These are phyloP conservation scores for Carpinus viminea DNA, from an alignment of 306 rosid genomes.

Conservation along the genomic window DNA sequence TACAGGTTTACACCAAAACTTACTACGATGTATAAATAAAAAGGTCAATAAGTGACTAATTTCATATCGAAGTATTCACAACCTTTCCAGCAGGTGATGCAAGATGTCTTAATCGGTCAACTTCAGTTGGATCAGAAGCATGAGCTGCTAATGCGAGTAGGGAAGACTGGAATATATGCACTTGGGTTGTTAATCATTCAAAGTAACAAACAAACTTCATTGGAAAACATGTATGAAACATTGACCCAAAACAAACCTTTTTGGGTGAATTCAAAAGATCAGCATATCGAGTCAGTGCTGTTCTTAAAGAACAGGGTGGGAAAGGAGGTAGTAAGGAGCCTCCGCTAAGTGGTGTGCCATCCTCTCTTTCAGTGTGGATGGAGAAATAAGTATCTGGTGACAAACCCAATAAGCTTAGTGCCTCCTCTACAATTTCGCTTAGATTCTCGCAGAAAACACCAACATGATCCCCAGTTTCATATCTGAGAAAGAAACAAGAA, in stretches of 20 bases:
- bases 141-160: conserved; percentile 88
- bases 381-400: conserved; percentile 85
- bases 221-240: conserved; percentile 1
- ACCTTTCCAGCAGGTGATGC: conserved; percentile 99
- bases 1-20: conserved; percentile 25
- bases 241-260: conserved; percentile 59
- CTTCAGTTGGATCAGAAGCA: conserved; percentile 87
- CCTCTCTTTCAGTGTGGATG: conserved; percentile 69
- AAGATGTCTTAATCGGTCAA: conserved; percentile 80
- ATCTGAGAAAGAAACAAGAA: conserved; percentile 49
- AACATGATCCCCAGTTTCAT: conserved; percentile 98
- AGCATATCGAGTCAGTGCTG: conserved; percentile 71
- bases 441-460: conserved; percentile 95
- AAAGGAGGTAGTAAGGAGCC: conserved; percentile 77
- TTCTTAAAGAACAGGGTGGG: conserved; percentile 76
- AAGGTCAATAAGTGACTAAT: background rate
- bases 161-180: conserved; percentile 56
- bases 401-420: conserved; percentile 59
- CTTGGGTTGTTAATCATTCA: conserved; percentile 6
- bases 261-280: conserved; percentile 91
- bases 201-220: conserved; percentile 1
- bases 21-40: conserved; percentile 29
- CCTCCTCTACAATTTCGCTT: conserved; percentile 79
- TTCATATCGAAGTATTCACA: conserved; percentile 21
- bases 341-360: conserved; percentile 83